Conservation (phyloP, 176 grass and related monocot species). For the Puccinellia tenuiflora region DNA sequence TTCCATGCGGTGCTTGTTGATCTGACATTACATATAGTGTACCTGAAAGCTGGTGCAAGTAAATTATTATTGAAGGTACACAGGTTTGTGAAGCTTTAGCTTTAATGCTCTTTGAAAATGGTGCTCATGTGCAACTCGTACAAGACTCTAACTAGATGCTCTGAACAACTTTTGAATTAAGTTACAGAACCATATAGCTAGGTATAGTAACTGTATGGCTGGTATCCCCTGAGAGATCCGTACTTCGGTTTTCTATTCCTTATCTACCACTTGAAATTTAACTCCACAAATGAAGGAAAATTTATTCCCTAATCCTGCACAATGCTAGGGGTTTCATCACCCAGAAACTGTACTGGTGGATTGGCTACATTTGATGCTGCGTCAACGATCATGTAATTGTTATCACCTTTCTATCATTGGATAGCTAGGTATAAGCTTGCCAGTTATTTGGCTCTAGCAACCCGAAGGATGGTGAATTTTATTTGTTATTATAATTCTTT, state of each 20-base stretch:
- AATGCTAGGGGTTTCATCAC: neutral
- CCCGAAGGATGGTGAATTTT: neutral
- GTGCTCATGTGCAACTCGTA: conserved; percentile 3
- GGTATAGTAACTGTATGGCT: neutral
- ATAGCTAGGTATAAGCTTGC: neutral
- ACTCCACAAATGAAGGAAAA: neutral
- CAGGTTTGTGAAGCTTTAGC: conserved; percentile 87
- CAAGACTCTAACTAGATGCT: conserved; percentile 6
- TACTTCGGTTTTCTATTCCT: neutral
- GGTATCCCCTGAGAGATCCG: neutral
- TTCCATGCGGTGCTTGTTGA: conserved; percentile 92
- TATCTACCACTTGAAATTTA: neutral
- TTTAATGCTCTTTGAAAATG: conserved; percentile 39
- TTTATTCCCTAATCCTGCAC: neutral
- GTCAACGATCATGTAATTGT: neutral
- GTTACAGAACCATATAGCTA: neutral
- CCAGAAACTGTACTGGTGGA: neutral
- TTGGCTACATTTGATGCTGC: neutral
- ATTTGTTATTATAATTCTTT: neutral
- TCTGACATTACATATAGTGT: conserved; percentile 84
- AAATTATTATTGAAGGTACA: conserved; percentile 78
- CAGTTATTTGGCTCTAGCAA: neutral
- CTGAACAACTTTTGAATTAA: neutral
- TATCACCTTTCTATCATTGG: neutral
- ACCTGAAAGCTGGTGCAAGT: conserved; percentile 79